Evolutionary conservation across 768 basidiomycete genomes (phyloP), one percentile per base, ranked within the genome.

Genomic region (Roridomyces roridus): DNA sequence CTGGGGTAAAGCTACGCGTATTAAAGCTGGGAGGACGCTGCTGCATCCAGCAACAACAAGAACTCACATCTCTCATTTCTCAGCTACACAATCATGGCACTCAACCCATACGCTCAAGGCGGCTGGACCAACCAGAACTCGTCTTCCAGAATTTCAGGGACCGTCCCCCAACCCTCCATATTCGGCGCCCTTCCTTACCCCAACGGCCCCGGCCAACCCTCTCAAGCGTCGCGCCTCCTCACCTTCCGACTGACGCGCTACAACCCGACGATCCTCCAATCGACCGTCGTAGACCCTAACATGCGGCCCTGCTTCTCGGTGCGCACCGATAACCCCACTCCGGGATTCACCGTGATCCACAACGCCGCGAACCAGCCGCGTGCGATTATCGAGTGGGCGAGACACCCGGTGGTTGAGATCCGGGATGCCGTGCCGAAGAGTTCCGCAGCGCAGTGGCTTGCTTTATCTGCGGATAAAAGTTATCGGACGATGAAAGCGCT

Each of bases 141-240:
- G 3, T 43, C 23, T 41, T 21, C 51, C 5, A 18, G 39, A 18
- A 2, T 17, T 36, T 26, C 46, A 24, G 55, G 42, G 11, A 40
- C 42, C 6, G 23, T 51, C 5, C 57, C 57, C 1, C 51, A 43
- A 21, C 74, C 80, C 55, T 80, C 79, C 44, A 65, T 80, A 50
- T 78, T 74, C 65, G 79, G 79, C 8, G 79, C 79, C 0, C 74
- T 80, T 42, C 79, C 79, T 41, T 77, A 73, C 64, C 66, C 75
- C 0, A 24, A 31, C n/a, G n/a, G n/a, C 43, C 43, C 14, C 10
- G 18, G 59, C 12, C 29, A 52, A 15, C 40, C 64, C 17, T 53
- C 67, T 5, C 41, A 70, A 4, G 66, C 72, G 6, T 66, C 72
- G 15, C 31, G 31, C 10, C 72, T 74, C 53, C 62, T 77, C 59